A percentile compares a stretch with the other conserved stretches of the same genome.
Evolutionary conservation across 257 asterid species (phyloP).

Genomic region (Verbena officinalis): DNA sequence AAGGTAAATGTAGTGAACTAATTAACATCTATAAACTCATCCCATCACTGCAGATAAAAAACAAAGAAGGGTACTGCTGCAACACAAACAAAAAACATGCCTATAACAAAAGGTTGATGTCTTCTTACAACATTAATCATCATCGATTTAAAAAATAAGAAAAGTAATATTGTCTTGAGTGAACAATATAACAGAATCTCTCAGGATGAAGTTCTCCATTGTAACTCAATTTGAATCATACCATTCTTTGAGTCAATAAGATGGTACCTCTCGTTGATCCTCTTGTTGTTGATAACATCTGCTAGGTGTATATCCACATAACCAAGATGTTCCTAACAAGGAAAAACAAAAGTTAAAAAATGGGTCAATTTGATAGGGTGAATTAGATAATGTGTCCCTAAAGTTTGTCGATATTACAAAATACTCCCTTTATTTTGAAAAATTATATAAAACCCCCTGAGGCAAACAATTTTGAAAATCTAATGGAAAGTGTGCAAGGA

Average conservation of each 20-base stretch:
- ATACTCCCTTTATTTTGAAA: no score
- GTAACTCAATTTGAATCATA: conserved; percentile 76
- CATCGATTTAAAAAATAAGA: no score
- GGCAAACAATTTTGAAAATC: no score
- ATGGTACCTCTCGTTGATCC: conserved; percentile 81
- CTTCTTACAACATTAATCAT: background rate
- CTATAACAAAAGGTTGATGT: no score
- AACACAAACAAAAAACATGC: no score
- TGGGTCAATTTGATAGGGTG: background rate
- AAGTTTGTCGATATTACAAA: no score
- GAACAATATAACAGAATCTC: background rate
- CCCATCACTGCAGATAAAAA: background rate
- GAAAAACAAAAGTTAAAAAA: background rate
- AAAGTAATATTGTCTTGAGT: background rate
- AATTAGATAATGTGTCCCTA: no score
- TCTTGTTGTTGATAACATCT: conserved; percentile 69
- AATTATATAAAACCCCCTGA: no score
- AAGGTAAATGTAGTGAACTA: no score
- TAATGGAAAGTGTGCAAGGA: no score
- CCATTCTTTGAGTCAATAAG: conserved; percentile 85
- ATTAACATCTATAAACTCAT: background rate
- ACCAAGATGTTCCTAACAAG: conserved; percentile 59
- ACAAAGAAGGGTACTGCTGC: no score
- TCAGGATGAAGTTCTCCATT: conserved; percentile 74
- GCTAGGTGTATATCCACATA: conserved; percentile 62